Base-by-base conservation (phyloP, 1,284 basidiomycete species). In the Grifola frondosa region DNA sequence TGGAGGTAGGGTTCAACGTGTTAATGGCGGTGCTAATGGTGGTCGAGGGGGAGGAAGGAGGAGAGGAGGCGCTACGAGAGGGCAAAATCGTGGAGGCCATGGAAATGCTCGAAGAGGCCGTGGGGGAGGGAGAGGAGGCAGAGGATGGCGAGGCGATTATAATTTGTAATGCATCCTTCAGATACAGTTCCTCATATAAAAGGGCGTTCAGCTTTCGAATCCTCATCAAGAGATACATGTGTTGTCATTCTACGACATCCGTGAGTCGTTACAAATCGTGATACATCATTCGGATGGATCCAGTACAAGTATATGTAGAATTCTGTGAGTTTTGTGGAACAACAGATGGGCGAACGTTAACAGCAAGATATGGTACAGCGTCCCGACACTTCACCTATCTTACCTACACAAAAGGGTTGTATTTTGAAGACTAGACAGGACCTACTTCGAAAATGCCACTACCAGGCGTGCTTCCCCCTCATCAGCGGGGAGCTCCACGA, bases 91-190 rank as follows among this genome's bases (percentile, higher is more conserved):
- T n/a, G n/a, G n/a, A n/a, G n/a, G n/a, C n/a, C n/a, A n/a, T n/a
- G n/a, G n/a, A n/a, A n/a, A n/a, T n/a, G 29, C 15, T 12, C 29
- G 29, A n/a, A 16, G 43, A 26, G 37, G 31, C 12, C 17, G 26
- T 7, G 31, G 37, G 40, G 28, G 43, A 26, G 37, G 37, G 20
- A 29, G 30, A 31, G 32, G 28, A 20, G 34, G 42, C 25, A 23
- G 16, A 25, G 22, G n/a, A n/a, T 23, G 40, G 31, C n/a, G 30
- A 31, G 30, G 30, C 30, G n/a, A 31, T 8, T 15, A n/a, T n/a
- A 17, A 17, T n/a, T 15, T 15, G 10, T n/a, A 28, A 28, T 28
- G 26, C 10, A n/a, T n/a, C n/a, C n/a, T n/a, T n/a, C n/a, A n/a
- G n/a, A n/a, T n/a, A n/a, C n/a, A n/a, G n/a, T n/a, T n/a, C n/a